Percentiles rank a stretch among this genome's conserved stretches.
Conservation (phyloP, 768 basidiomycete genomes). For the Suillus fuscotomentosus region DNA sequence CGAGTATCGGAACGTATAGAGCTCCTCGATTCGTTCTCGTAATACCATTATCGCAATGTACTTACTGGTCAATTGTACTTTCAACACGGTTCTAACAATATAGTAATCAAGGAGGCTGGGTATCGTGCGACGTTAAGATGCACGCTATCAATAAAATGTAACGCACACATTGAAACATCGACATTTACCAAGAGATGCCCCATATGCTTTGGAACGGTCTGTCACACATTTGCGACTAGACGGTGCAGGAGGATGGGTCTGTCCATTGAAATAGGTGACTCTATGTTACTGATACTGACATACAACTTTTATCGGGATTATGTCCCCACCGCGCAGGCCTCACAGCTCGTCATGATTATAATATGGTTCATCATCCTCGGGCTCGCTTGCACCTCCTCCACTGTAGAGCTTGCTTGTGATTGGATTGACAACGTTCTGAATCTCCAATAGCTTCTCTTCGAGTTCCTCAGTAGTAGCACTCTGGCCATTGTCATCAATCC, state of each 20-base stretch:
- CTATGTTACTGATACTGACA: conserved; percentile 3
- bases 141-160: no score
- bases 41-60: not conserved
- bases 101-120: not conserved
- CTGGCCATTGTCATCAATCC: conserved; percentile 84
- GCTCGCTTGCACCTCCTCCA: conserved; percentile 30
- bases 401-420: conserved; percentile 83
- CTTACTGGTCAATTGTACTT: not conserved
- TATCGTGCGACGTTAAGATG: no score
- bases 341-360: conserved; percentile 56
- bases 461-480: conserved; percentile 81
- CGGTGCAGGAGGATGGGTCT: not conserved
- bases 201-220: not conserved
- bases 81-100: not conserved
- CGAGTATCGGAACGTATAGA: conserved; percentile 77
- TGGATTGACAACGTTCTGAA: conserved; percentile 75
- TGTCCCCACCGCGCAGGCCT: not conserved
- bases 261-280: conserved; percentile 3
- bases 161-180: no score
- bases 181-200: not conserved
- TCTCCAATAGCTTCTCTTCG: conserved; percentile 84
- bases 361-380: conserved; percentile 40
- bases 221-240: not conserved
- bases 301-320: conserved; percentile 3
- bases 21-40: not conserved